Evolutionary conservation across 768 basidiomycete species (phyloP).

Genomic region (Psilocybe cubensis): DNA sequence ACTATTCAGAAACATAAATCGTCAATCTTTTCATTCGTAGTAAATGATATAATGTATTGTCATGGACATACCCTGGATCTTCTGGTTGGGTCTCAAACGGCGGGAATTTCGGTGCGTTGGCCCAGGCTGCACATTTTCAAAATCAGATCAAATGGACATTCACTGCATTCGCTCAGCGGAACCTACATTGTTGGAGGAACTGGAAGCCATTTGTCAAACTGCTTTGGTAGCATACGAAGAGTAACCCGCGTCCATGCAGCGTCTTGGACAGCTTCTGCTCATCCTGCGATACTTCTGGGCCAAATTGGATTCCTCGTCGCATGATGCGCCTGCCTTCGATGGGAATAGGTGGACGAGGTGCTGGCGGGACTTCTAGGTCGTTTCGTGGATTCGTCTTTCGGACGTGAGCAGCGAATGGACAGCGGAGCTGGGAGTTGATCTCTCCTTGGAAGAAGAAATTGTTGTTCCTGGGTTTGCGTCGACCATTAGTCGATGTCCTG

Average conservation of each 20-base stretch:
- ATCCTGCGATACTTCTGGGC: constrained; percentile 47
- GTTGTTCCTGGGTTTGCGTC: constrained; percentile 36
- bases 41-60: background rate
- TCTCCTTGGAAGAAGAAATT: constrained; percentile 44
- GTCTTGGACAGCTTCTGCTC: constrained; percentile 43
- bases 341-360: constrained; percentile 15
- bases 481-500: constrained; percentile 13
- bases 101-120: constrained; percentile 40
- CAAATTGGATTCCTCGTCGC: constrained; percentile 54
- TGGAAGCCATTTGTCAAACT: constrained; percentile 43
- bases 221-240: constrained; percentile 48
- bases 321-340: constrained; percentile 42
- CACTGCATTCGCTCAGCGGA: background rate
- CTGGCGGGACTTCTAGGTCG: constrained; percentile 36
- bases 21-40: background rate
- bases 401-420: constrained; percentile 53
- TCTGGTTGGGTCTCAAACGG: constrained; percentile 28
- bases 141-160: background rate
- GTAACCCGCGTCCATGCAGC: constrained; percentile 47
- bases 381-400: constrained; percentile 52
- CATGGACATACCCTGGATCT: constrained; percentile 36
- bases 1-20: constrained; percentile 9
- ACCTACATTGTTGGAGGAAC: constrained; percentile 44
- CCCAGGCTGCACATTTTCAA: constrained; percentile 33
- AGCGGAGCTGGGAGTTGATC: constrained; percentile 36